phyloP scores from a whole-genome alignment of 495 filamentous ascomycete species.

The Aspergillus affinis region DNA sequence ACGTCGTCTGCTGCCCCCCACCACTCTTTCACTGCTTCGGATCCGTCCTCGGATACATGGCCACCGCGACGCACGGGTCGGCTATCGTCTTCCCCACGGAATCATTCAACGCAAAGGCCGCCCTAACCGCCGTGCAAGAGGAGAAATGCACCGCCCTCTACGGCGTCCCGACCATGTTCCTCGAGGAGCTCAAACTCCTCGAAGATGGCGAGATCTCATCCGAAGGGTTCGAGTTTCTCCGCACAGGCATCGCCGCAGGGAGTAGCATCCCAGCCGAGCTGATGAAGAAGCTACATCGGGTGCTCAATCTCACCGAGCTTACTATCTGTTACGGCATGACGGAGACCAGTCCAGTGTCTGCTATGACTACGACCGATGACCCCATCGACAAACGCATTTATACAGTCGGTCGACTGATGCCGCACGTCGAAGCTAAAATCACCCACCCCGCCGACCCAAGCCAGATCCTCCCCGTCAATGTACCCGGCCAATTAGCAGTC shows the following conservation, averaged over 20 bases:
- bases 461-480: conserved; percentile 59
- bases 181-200: conserved; percentile 78
- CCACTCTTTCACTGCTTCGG: conserved; percentile 96
- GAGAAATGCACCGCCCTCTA: conserved; percentile 82
- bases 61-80: conserved; percentile 83
- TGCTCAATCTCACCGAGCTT: conserved; percentile 77
- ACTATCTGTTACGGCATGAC: conserved; percentile 99
- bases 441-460: conserved; percentile 61
- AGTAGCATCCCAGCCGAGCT: conserved; percentile 77
- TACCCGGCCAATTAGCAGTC: conserved; percentile 79
- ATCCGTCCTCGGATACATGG: conserved; percentile 88
- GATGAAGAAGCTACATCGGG: conserved; percentile 75
- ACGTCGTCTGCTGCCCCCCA: conserved; percentile 82
- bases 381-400: conserved; percentile 75
- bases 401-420: conserved; percentile 74
- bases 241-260: conserved; percentile 92
- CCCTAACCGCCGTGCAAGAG: conserved; percentile 69
- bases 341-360: conserved; percentile 87
- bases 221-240: conserved; percentile 65
- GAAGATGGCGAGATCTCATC: conserved; percentile 49
- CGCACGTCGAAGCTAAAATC: conserved; percentile 83
- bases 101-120: conserved; percentile 77
- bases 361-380: conserved; percentile 86
- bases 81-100: conserved; percentile 84
- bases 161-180: conserved; percentile 96